Percentiles rank a stretch among this genome's conserved stretches.
Evolutionary conservation across 1,284 basidiomycete species (phyloP).

Genomic region (Ustilago cynodontis): DNA sequence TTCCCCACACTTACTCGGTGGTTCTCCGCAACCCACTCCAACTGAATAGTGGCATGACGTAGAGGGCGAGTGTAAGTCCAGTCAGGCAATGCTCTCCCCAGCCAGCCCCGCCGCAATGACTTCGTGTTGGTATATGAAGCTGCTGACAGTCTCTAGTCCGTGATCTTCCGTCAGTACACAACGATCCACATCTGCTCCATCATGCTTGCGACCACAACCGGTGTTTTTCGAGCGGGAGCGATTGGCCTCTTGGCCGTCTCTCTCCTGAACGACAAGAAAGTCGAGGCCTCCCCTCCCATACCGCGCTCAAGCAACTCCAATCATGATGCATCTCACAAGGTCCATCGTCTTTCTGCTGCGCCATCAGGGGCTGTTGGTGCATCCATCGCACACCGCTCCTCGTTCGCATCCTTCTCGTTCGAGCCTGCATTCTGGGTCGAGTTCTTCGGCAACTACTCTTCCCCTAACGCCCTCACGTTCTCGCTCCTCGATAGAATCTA

Average conservation of each 20-base stretch:
- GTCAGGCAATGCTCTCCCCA: too few species aligned
- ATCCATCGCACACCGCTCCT: conserved; percentile 6
- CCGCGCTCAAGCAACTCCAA: background rate
- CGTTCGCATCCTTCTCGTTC: conserved; percentile 10
- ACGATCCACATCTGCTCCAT: background rate
- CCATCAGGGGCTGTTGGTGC: background rate
- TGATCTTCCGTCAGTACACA: background rate
- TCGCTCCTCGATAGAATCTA: conserved; percentile 16
- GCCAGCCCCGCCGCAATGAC: too few species aligned
- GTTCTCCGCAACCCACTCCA: too few species aligned
- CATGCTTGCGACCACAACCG: background rate
- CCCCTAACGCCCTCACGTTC: conserved; percentile 15
- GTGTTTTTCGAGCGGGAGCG: background rate
- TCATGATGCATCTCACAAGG: background rate
- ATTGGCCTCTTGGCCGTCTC: background rate
- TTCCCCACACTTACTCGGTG: background rate
- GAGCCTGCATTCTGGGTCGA: conserved; percentile 20
- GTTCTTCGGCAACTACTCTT: conserved; percentile 10
- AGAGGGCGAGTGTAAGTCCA: background rate
- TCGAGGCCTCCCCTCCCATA: background rate
- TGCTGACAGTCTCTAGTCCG: background rate
- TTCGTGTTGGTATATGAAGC: background rate
- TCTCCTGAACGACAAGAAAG: background rate
- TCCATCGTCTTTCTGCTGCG: background rate
- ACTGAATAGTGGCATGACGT: background rate